phyloP scores from a whole-genome alignment of 1,284 basidiomycete species.

The Moesziomyces globuligerus region DNA sequence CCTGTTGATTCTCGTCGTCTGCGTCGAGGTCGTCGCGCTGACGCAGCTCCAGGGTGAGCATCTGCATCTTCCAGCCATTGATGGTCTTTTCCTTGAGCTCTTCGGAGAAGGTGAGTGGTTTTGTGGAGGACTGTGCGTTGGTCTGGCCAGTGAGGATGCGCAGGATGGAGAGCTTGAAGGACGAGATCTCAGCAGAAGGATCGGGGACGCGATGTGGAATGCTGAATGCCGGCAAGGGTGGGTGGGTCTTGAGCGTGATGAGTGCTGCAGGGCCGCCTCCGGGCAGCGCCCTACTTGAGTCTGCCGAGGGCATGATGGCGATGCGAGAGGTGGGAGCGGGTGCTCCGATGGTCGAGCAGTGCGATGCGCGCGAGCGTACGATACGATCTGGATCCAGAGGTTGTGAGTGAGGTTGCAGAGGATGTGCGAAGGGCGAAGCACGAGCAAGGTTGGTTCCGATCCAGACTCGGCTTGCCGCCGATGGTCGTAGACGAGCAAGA shows the following conservation, averaged over 20 bases:
- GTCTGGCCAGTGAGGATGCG: slow-evolving; percentile 61
- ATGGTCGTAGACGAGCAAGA: background rate
- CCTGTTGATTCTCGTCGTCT: slow-evolving; percentile 4
- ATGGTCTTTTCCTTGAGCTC: slow-evolving; percentile 63
- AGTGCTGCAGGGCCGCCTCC: slow-evolving; percentile 47
- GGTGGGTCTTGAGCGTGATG: slow-evolving; percentile 52
- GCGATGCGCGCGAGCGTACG: too few relatives aligned
- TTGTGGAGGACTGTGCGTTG: slow-evolving; percentile 31
- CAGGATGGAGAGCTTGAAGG: slow-evolving; percentile 58
- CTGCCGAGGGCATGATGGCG: slow-evolving; percentile 29
- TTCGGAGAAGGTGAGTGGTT: slow-evolving; percentile 57
- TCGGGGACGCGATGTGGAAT: slow-evolving; percentile 62
- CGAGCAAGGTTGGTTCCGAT: background rate
- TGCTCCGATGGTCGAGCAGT: background rate
- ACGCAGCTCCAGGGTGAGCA: slow-evolving; percentile 62
- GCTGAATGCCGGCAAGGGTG: slow-evolving; percentile 59
- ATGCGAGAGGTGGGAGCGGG: background rate
- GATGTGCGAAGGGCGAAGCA: too few relatives aligned
- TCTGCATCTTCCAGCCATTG: slow-evolving; percentile 63
- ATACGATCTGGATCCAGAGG: too few relatives aligned
- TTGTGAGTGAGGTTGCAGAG: too few relatives aligned
- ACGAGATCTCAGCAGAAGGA: slow-evolving; percentile 46
- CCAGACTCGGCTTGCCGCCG: background rate
- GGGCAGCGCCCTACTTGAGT: slow-evolving; percentile 18
- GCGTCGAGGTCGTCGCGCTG: slow-evolving; percentile 56